Evolutionary conservation across 2,329 filamentous ascomycete species (phyloP), one percentile per base, ranked within the genome.

Genomic region (Penicillium psychrosexuale): DNA sequence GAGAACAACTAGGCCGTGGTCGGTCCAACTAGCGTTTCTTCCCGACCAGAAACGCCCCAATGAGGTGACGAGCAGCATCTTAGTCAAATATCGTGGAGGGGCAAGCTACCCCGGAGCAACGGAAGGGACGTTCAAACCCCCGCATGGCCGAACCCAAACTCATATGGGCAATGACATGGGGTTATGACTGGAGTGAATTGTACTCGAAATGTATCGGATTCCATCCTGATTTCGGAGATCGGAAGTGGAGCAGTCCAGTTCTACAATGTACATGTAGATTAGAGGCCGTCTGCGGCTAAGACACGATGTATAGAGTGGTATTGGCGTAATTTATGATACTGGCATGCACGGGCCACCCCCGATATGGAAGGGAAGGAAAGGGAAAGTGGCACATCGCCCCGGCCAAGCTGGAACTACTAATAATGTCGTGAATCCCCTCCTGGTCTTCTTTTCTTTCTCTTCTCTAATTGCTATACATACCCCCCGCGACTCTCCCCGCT

Each of bases 41-140:
- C 15, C 38, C 47, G 37, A 44, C 28, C 19, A 19, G 3, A 27
- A 33, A 24, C 8, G 17, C 39, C 33, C 47, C 51, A 54, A 50
- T 54, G 13, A 39, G 34, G 22, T 50, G 38, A 15, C 38, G 12
- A 17, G 5, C 12, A 27, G 19, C n/a, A 51, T 39, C 28, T 45
- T 45, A 53, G 51, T 37, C 44, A 48, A 53, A 12, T 24, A 39
- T 47, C 38, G 13, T 45, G 40, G 52, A 51, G 49, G 49, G 49
- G 49, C 37, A 61, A 61, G 55, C 52, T 66, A 65, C 47, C 63
- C 69, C 69, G 69, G 69, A 65, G 68, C 62, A 71, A 70, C 68
- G 69, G 69, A 71, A 71, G 61, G 51, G 53, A 48, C 55, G 38
- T 55, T 57, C 58, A 61, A 56, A 19, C 61, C 68, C 68, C 66